Base-by-base conservation (phyloP, 805 yeast species). In the Schizosaccharomyces octosporus region DNA sequence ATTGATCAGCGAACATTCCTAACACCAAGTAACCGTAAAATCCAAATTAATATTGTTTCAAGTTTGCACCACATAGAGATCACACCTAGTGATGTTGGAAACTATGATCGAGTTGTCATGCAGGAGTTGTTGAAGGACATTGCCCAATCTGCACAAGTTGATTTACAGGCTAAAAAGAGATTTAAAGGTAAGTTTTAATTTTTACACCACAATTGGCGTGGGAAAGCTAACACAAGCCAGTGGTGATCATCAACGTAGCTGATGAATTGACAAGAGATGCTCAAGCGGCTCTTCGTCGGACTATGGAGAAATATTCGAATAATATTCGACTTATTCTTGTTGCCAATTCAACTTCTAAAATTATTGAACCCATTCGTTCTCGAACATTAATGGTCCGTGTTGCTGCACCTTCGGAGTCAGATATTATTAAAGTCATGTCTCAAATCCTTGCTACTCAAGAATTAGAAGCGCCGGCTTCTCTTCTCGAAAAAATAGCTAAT, bases 61-160 rank as follows among this genome's bases (percentile, higher is more conserved):
- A 84, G 95, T 11, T 85, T 90, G 0, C 81, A 83, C 69, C 99
- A 93, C 72, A 73, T 89, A 64, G 99, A 93, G 70, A 85, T 93
- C 67, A 93, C 97, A 2, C 99, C 99, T 2, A 80, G 93, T 63
- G 98, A 93, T 72, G 84, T 93, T 83, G 97, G 97, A 5, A 87
- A 84, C 71, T 87, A 88, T 69, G 99, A 93, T 72, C 78, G 97
- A 64, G 83, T 93, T 61, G 96, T 93, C 41, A 88, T 93, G 66
- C 97, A 93, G 70, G 97, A 93, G 67, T 73, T 93, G 64, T 76
- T 93, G 66, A 93, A 93, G 68, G 97, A 93, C 65, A 82, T 93
- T 58, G 98, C 97, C 1, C 95, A 88, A 67, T 85, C 93, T 13
- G 96, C 89, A 68, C 95, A 89, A 68, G 88, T 93, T n/a, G 96